These are phyloP conservation scores for Haplosporangium sp. DNA, from an alignment of 371 early-diverging fungal species.

Conservation along the genomic window DNA sequence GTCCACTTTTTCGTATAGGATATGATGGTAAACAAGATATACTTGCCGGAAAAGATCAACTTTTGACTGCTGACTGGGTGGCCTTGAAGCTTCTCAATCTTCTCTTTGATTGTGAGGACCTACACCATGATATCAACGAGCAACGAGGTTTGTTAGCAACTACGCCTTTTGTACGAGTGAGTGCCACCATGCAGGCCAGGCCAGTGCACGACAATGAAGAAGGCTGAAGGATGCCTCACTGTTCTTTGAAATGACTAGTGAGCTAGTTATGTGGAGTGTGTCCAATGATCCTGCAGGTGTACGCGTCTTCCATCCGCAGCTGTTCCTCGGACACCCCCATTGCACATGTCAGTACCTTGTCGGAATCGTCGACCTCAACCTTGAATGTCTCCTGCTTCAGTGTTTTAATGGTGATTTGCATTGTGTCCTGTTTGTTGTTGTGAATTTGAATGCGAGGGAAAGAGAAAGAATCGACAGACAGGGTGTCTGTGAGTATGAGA, in stretches of 20 bases:
- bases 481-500: not conserved
- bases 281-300: too few species aligned
- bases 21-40: too few species aligned
- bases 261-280: too few species aligned
- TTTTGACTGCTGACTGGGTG: constrained; percentile 82
- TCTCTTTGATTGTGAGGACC: constrained; percentile 80
- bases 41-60: constrained; percentile 83
- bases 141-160: not conserved
- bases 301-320: too few species aligned
- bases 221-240: too few species aligned
- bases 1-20: too few species aligned
- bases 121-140: constrained; percentile 29
- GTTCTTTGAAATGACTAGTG: too few species aligned
- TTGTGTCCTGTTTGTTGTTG: constrained; percentile 41
- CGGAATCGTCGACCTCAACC: constrained; percentile 82
- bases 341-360: constrained; percentile 62
- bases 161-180: too few species aligned
- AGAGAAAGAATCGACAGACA: not conserved
- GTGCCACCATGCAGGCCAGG: too few species aligned
- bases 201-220: too few species aligned
- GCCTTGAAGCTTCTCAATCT: constrained; percentile 78
- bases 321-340: too few species aligned
- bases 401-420: constrained; percentile 92
- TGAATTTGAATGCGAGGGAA: constrained; percentile 7
- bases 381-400: constrained; percentile 85